These are phyloP conservation scores for Suhomyces taliae DNA, from an alignment of 1,139 yeast genomes.

Conservation along the genomic window DNA sequence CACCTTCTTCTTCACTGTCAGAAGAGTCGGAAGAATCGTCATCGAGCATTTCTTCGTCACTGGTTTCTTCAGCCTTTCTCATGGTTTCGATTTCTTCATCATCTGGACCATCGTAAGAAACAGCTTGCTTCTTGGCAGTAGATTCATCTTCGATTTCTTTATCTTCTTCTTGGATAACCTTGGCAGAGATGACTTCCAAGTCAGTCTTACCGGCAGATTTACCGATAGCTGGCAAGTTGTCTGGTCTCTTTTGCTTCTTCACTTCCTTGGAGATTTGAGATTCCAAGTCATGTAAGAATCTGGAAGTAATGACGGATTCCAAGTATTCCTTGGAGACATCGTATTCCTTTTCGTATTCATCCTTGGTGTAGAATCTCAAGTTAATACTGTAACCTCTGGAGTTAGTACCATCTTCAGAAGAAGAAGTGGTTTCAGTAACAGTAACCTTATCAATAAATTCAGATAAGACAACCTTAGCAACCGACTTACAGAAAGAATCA, in stretches of 20 bases:
- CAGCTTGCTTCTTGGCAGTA: slow-evolving; percentile 73
- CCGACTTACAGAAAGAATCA: slow-evolving; percentile 88
- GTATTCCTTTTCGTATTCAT: slow-evolving; percentile 83
- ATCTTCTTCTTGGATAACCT: slow-evolving; percentile 25
- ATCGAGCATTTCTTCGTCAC: slow-evolving; percentile 57
- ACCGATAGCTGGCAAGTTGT: slow-evolving; percentile 65
- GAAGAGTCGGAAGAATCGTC: slow-evolving; percentile 35
- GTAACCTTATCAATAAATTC: slow-evolving; percentile 84
- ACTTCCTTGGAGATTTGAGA: slow-evolving; percentile 74
- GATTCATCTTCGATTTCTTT: slow-evolving; percentile 63
- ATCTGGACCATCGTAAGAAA: slow-evolving; percentile 92
- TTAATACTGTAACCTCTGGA: slow-evolving; percentile 75
- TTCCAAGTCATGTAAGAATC: slow-evolving; percentile 73
- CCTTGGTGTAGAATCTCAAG: slow-evolving; percentile 70
- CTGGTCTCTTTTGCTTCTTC: slow-evolving; percentile 70
- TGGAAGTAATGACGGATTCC: slow-evolving; percentile 62
- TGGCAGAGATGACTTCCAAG: slow-evolving; percentile 43
- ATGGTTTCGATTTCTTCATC: slow-evolving; percentile 88
- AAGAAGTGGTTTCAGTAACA: slow-evolving; percentile 86
- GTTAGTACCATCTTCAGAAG: slow-evolving; percentile 46
- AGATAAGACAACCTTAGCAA: slow-evolving; percentile 80
- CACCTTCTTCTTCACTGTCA: slow-evolving; percentile 22
- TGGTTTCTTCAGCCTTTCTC: slow-evolving; percentile 76
- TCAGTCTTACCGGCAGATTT: slow-evolving; percentile 64
- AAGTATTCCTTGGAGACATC: slow-evolving; percentile 81